Evolutionary conservation across 805 yeast genomes (phyloP).

Genomic region (Ascoidea tarda): DNA sequence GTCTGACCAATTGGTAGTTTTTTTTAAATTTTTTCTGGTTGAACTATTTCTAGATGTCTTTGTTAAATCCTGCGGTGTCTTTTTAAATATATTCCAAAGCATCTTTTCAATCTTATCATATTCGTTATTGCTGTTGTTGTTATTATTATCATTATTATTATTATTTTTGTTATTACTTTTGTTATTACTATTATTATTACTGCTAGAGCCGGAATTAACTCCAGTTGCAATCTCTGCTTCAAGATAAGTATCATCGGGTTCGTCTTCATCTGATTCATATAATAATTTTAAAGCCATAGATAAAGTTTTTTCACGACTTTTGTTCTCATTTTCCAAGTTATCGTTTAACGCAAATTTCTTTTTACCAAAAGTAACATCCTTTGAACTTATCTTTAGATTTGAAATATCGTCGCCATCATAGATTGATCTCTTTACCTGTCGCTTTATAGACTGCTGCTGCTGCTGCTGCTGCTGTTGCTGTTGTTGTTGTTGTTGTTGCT

Average conservation of each 20-base stretch:
- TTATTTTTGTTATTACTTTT: constrained; percentile 10
- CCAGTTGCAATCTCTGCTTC: constrained; percentile 6
- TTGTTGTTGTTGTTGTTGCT: constrained; percentile 4
- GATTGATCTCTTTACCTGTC: constrained; percentile 12
- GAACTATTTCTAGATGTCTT: constrained; percentile 34
- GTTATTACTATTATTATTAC: constrained; percentile 10
- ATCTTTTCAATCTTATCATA: constrained; percentile 35
- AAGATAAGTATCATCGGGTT: constrained; percentile 60
- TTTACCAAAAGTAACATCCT: constrained; percentile 21
- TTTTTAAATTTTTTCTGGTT: constrained; percentile 35
- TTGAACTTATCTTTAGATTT: constrained; percentile 15
- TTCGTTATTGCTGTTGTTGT: constrained; percentile 12
- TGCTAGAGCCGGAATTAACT: constrained; percentile 6
- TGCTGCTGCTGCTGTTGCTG: constrained; percentile 6
- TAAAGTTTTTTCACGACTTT: constrained; percentile 41
- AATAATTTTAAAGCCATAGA: constrained; percentile 46
- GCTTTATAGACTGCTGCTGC: neutral
- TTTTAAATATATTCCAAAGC: constrained; percentile 41
- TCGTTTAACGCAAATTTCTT: constrained; percentile 14
- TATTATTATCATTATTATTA: constrained; percentile 3
- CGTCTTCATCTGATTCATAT: constrained; percentile 72
- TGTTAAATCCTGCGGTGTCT: constrained; percentile 33
- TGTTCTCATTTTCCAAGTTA: constrained; percentile 17
- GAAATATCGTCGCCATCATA: constrained; percentile 20
- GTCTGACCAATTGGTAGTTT: constrained; percentile 57